phyloP scores from a whole-genome alignment of 2,329 filamentous ascomycete genomes.

The Lachnellula arida region DNA sequence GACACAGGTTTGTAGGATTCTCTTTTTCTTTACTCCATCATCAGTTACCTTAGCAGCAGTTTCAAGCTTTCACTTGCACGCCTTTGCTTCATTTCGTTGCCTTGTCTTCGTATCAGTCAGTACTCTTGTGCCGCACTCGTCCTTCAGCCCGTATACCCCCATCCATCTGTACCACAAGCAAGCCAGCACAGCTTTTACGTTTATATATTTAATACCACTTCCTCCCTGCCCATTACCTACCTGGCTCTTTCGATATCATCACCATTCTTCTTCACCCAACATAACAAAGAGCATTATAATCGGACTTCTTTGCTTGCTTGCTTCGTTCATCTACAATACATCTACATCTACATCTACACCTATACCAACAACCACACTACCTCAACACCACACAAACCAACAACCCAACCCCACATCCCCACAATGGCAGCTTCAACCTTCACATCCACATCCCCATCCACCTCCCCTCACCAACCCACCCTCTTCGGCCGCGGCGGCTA shows the following conservation, averaged over 20 bases:
- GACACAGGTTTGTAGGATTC: neutral
- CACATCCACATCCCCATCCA: neutral
- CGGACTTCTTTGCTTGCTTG: too few species aligned
- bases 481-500: constrained; percentile 26
- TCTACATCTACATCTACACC: neutral
- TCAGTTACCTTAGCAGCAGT: neutral
- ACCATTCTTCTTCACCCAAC: too few species aligned
- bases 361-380: neutral
- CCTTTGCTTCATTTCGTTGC: neutral
- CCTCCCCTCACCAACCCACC: constrained; percentile 1
- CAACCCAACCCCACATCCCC: constrained; percentile 1
- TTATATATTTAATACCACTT: neutral
- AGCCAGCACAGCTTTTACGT: neutral
- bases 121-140: neutral
- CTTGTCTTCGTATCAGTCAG: neutral
- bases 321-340: too few species aligned
- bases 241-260: too few species aligned
- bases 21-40: neutral
- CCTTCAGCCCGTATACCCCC: neutral
- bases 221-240: neutral
- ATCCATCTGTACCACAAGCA: neutral
- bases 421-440: constrained; percentile 21
- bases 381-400: constrained; percentile 5
- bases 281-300: too few species aligned
- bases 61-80: neutral